Base-by-base conservation (phyloP, 805 yeast species). In the Yarrowia keelungensis region DNA sequence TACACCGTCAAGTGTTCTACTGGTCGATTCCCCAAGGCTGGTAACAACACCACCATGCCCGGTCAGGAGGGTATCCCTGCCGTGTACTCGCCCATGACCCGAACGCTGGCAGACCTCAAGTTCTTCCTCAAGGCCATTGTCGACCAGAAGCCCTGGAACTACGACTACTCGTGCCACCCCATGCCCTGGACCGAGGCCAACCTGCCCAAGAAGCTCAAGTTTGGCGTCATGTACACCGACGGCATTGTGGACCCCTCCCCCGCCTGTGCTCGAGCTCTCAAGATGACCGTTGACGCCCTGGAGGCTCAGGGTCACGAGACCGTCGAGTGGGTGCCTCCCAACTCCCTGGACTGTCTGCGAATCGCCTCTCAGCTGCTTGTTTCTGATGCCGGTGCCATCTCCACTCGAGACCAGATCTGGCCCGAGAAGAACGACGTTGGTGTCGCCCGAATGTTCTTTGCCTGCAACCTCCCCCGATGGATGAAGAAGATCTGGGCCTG, bases 271-370 rank as follows among this genome's bases (percentile, higher is more conserved):
- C 76, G 83, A 15, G 83, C 82, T 8, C 74, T 81, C n/a, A 65
- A 80, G 39, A 70, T 75, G 58, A 75, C 80, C 12, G 79, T 76
- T 8, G 83, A 79, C 12, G 81, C 83, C n/a, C 74, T 81, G 61
- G 70, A 73, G 67, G 78, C 75, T 59, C 79, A 81, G 69, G 87
- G 87, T 65, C 85, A 82, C 71, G 82, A 80, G 62, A 78, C 83
- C 26, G 80, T 83, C 10, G 81, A 79, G 26, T 83, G 82, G 77
- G 75, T 73, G 7, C 77, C 84, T 4, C 86, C 90, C 42, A 83
- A 81, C 66, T 85, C 86, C 2, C 76, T 85, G 62, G 82, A 85
- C 72, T 89, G 89, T 26, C 84, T 83, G 70, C 87, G 89, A 3
- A 82, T 88, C 56, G 90, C 83, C 70, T 74, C 82, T 58, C 81